phyloP scores from a whole-genome alignment of 2,329 filamentous ascomycete genomes.

The Scedosporium dehoogii region DNA sequence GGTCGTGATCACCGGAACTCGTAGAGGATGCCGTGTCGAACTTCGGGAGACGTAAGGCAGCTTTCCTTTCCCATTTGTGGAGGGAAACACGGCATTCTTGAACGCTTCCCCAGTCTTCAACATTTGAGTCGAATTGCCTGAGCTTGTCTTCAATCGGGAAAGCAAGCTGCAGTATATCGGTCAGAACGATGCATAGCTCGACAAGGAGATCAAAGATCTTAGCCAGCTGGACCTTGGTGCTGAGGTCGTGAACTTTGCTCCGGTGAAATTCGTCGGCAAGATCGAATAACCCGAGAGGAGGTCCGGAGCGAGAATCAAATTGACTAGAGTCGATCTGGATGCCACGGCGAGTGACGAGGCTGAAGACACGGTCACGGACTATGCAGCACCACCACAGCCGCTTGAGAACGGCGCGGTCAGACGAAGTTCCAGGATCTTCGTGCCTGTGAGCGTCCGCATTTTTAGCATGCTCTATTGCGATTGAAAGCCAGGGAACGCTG shows the following conservation, averaged over 20 bases:
- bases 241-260: conserved; percentile 34
- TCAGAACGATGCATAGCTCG: conserved; percentile 34
- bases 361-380: conserved; percentile 38
- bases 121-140: conserved; percentile 19
- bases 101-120: conserved; percentile 22
- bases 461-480: conserved; percentile 39
- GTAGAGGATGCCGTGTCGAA: conserved; percentile 20
- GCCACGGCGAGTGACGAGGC: conserved; percentile 37
- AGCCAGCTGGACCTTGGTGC: conserved; percentile 32
- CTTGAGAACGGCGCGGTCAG: conserved; percentile 28
- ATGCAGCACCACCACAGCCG: conserved; percentile 46
- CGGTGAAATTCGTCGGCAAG: conserved; percentile 33
- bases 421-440: conserved; percentile 9
- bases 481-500: conserved; percentile 29
- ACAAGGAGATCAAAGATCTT: conserved; percentile 35
- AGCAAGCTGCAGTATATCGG: conserved; percentile 33
- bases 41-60: conserved; percentile 4
- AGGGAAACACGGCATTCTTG: conserved; percentile 25
- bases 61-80: conserved; percentile 14
- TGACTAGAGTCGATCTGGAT: conserved; percentile 38
- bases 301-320: conserved; percentile 31
- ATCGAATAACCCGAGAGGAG: conserved; percentile 29
- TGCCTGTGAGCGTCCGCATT: conserved; percentile 34
- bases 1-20: conserved; percentile 18
- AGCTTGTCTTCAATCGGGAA: conserved; percentile 32